Percentiles rank a stretch among this genome's conserved stretches.
Conservation (phyloP, 768 basidiomycete species). For the Udeniomyces megalosporus region DNA sequence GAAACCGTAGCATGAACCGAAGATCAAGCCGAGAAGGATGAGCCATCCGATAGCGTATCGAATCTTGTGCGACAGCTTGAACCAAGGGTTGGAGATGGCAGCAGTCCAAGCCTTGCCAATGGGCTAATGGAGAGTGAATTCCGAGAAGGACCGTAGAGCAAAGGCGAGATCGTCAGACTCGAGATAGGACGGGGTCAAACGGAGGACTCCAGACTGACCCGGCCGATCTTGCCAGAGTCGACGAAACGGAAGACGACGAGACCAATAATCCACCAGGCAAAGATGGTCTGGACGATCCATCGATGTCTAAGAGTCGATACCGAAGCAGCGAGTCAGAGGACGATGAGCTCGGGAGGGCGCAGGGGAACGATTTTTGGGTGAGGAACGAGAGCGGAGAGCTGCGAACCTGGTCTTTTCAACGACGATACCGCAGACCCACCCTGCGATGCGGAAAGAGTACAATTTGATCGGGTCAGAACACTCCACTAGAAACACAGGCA, state of each 20-base stretch:
- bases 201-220: not conserved
- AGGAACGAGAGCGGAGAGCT: not conserved
- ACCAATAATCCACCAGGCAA: conserved; percentile 62
- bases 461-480: not conserved
- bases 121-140: conserved; percentile 51
- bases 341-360: not conserved
- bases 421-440: conserved; percentile 8
- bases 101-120: conserved; percentile 52
- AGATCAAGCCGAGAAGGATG: conserved; percentile 55
- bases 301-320: conserved; percentile 1
- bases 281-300: conserved; percentile 61
- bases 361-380: not conserved
- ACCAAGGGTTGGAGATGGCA: conserved; percentile 49
- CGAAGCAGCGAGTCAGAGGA: not conserved
- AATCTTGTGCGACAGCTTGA: conserved; percentile 37
- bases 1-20: conserved; percentile 80
- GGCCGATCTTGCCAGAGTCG: not conserved
- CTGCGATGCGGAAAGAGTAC: not conserved
- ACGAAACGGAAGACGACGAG: conserved; percentile 31
- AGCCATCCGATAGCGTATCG: conserved; percentile 59
- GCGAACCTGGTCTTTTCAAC: not conserved
- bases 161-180: conserved; percentile 45
- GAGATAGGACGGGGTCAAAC: not conserved
- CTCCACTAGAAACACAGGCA: not conserved
- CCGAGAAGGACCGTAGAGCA: conserved; percentile 70